Conservation (phyloP, 495 filamentous ascomycete species). For the Aspergillus ostianus region DNA sequence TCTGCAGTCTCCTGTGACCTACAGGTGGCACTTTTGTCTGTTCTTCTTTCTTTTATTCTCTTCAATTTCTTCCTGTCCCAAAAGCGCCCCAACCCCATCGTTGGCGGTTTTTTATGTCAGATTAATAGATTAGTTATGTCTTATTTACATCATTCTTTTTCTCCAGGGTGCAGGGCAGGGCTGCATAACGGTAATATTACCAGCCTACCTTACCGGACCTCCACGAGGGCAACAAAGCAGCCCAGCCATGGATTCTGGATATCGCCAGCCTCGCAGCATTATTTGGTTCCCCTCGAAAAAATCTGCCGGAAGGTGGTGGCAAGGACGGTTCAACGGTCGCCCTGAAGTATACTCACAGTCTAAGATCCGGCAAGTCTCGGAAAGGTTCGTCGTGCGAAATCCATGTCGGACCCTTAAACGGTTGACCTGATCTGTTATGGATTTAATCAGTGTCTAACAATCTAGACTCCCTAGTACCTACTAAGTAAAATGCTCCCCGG, state of each 20-base stretch:
- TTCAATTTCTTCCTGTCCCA: not conserved
- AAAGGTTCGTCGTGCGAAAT: conserved; percentile 1
- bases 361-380: conserved; percentile 8
- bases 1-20: too few species aligned
- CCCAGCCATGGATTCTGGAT: conserved; percentile 9
- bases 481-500: not conserved
- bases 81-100: not conserved
- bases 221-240: conserved; percentile 5
- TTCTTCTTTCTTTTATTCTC: not conserved
- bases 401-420: not conserved
- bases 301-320: conserved; percentile 5
- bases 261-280: conserved; percentile 10
- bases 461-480: not conserved
- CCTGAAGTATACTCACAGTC: not conserved
- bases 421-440: not conserved
- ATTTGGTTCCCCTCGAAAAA: conserved; percentile 9
- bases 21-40: too few species aligned
- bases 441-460: not conserved
- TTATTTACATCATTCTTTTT: not conserved
- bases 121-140: not conserved
- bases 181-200: too few species aligned
- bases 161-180: too few species aligned
- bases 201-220: not conserved
- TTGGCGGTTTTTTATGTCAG: not conserved
- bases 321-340: not conserved